Percentiles rank a stretch among this genome's conserved stretches.
phyloP scores from a whole-genome alignment of 768 basidiomycete genomes.

The Mycena latifolia region DNA sequence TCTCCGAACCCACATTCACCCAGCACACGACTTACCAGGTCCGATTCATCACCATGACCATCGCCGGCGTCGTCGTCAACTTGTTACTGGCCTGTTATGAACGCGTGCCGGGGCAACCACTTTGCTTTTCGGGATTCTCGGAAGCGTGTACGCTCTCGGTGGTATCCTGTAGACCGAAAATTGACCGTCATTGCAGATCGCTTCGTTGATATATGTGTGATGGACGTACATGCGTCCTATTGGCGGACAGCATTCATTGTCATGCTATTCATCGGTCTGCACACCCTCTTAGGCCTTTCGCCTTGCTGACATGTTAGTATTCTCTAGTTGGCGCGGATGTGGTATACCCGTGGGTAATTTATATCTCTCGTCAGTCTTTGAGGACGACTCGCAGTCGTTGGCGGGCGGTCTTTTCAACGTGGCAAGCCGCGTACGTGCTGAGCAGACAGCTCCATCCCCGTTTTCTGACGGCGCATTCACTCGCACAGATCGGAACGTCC shows the following conservation, averaged over 20 bases:
- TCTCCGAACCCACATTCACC: no score
- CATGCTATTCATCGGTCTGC: slow-evolving; percentile 43
- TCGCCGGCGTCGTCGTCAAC: slow-evolving; percentile 41
- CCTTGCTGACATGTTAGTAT: not conserved
- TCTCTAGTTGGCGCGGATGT: slow-evolving; percentile 42
- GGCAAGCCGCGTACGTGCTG: slow-evolving; percentile 43
- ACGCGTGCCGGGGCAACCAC: slow-evolving; percentile 43
- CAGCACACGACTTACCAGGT: not conserved
- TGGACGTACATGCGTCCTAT: slow-evolving; percentile 45
- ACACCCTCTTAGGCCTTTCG: no score
- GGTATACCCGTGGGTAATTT: slow-evolving; percentile 49
- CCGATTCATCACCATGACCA: slow-evolving; percentile 48
- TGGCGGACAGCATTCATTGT: slow-evolving; percentile 48
- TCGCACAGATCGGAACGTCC: slow-evolving; percentile 47
- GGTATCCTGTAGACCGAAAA: not conserved
- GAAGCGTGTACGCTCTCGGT: slow-evolving; percentile 40
- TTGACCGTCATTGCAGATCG: slow-evolving; percentile 36
- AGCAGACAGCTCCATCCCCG: not conserved
- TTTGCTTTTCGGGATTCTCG: slow-evolving; percentile 45
- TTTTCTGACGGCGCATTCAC: not conserved
- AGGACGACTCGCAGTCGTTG: slow-evolving; percentile 48
- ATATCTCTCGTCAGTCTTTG: slow-evolving; percentile 45
- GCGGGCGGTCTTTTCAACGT: slow-evolving; percentile 51
- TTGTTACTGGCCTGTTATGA: slow-evolving; percentile 39
- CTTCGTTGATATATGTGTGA: slow-evolving; percentile 48